These are phyloP conservation scores for Cercophora newfieldiana DNA, from an alignment of 495 filamentous ascomycete species.

Conservation along the genomic window DNA sequence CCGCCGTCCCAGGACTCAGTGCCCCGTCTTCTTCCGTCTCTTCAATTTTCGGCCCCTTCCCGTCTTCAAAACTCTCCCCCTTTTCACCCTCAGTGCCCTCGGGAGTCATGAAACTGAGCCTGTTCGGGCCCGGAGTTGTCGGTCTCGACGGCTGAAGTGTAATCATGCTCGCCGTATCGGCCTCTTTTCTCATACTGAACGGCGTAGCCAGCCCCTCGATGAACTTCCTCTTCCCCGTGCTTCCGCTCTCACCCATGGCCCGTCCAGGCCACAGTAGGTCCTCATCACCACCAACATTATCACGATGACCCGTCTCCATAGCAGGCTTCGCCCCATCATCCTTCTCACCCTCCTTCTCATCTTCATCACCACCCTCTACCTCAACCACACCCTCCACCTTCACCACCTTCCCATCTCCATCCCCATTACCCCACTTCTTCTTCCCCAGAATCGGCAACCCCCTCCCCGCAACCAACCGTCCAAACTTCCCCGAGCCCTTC, in stretches of 20 bases:
- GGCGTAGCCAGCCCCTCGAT: constrained; percentile 53
- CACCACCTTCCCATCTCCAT: constrained; percentile 38
- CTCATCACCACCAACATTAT: constrained; percentile 22
- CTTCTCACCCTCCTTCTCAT: constrained; percentile 18
- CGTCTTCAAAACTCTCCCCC: background rate
- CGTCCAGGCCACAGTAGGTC: background rate
- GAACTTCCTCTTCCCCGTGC: constrained; percentile 48
- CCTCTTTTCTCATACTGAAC: constrained; percentile 49
- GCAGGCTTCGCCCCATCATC: constrained; percentile 33
- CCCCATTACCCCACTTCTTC: constrained; percentile 46
- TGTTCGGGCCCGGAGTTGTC: constrained; percentile 6
- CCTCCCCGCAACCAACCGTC: background rate
- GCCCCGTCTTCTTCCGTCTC: background rate
- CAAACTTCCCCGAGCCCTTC: constrained; percentile 4
- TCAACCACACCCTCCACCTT: constrained; percentile 44
- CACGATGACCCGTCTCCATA: constrained; percentile 27
- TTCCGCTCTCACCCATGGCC: constrained; percentile 31
- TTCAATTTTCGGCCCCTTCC: background rate
- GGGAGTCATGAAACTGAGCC: background rate
- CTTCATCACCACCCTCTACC: constrained; percentile 14
- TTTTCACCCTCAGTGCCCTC: background rate
- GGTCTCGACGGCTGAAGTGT: constrained; percentile 36
- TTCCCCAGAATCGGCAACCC: constrained; percentile 38
- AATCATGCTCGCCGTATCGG: constrained; percentile 56
- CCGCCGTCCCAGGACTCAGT: background rate